phyloP scores from a whole-genome alignment of 441 rosid species.

The Viola pubescens region DNA sequence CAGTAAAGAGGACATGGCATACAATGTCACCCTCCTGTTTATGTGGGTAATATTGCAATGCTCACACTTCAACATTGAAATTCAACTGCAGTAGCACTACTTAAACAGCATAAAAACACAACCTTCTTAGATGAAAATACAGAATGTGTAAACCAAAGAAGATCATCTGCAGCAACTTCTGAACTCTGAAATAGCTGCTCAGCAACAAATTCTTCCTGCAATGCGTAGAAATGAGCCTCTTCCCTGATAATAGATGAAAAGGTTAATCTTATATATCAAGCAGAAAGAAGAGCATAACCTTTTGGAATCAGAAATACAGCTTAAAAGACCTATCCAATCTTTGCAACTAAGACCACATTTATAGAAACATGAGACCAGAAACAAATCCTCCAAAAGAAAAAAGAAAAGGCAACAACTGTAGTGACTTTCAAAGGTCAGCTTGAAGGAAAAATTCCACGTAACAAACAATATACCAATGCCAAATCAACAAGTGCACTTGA shows the following conservation, averaged over 20 bases:
- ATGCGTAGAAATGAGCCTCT: slow-evolving; percentile 53
- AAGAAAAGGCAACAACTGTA: too few relatives aligned
- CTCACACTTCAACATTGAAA: too few relatives aligned
- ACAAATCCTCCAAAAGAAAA: too few relatives aligned
- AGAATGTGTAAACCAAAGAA: slow-evolving; percentile 55
- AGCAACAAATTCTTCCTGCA: slow-evolving; percentile 82
- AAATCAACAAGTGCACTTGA: background rate
- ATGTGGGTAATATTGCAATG: too few relatives aligned
- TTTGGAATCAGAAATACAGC: too few relatives aligned
- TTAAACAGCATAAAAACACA: slow-evolving; percentile 9
- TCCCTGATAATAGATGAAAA: slow-evolving; percentile 49
- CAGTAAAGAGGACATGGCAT: too few relatives aligned
- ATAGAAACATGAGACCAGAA: too few relatives aligned
- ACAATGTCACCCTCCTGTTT: too few relatives aligned
- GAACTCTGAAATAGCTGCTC: slow-evolving; percentile 83
- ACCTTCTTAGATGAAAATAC: slow-evolving; percentile 69
- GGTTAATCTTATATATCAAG: background rate
- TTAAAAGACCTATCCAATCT: too few relatives aligned
- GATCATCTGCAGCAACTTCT: slow-evolving; percentile 63
- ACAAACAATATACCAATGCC: background rate
- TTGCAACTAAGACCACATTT: too few relatives aligned
- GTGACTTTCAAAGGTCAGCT: background rate
- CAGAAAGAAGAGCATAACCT: background rate
- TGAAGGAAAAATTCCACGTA: background rate
- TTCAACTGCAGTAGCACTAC: too few relatives aligned